A percentile compares a stretch with the other conserved stretches of the same genome.
Conservation (phyloP, 768 basidiomycete genomes). For the Tephrocybe sp. region DNA sequence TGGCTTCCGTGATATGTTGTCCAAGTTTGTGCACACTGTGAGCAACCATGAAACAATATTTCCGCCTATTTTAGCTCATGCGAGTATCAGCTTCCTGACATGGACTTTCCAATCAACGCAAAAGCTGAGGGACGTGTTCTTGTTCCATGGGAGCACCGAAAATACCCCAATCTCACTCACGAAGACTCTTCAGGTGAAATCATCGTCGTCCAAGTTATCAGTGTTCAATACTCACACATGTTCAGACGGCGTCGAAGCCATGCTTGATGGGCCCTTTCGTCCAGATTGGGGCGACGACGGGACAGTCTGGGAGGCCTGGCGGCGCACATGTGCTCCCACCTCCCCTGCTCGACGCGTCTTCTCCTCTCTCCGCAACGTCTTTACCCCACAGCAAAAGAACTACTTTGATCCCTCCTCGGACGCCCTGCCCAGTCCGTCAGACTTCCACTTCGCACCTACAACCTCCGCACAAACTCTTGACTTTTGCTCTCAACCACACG, state of each 20-base stretch:
- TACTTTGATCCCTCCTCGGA: conserved; percentile 24
- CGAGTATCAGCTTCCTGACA: conserved; percentile 73
- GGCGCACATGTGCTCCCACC: conserved; percentile 83
- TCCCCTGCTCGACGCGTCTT: conserved; percentile 83
- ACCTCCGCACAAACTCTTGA: conserved; percentile 65
- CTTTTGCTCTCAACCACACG: conserved; percentile 81
- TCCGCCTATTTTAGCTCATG: neutral
- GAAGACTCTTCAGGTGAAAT: conserved; percentile 42
- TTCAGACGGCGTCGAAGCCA: conserved; percentile 50
- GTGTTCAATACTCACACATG: neutral
- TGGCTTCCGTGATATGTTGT: conserved; percentile 76
- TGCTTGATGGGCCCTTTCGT: conserved; percentile 65
- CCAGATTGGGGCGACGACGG: conserved; percentile 87
- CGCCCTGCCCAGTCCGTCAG: conserved; percentile 35
- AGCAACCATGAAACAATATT: conserved; percentile 14
- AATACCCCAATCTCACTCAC: conserved; percentile 67
- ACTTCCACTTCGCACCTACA: conserved; percentile 62
- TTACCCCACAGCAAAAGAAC: conserved; percentile 27
- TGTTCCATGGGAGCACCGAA: conserved; percentile 87
- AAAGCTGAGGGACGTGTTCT: conserved; percentile 93
- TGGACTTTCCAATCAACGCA: conserved; percentile 93
- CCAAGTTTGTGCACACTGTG: conserved; percentile 66
- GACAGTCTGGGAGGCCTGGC: conserved; percentile 91
- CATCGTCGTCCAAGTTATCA: no score
- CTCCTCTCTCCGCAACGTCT: conserved; percentile 64